Evolutionary conservation across 768 basidiomycete species (phyloP).

Genomic region (Russula vinacea): DNA sequence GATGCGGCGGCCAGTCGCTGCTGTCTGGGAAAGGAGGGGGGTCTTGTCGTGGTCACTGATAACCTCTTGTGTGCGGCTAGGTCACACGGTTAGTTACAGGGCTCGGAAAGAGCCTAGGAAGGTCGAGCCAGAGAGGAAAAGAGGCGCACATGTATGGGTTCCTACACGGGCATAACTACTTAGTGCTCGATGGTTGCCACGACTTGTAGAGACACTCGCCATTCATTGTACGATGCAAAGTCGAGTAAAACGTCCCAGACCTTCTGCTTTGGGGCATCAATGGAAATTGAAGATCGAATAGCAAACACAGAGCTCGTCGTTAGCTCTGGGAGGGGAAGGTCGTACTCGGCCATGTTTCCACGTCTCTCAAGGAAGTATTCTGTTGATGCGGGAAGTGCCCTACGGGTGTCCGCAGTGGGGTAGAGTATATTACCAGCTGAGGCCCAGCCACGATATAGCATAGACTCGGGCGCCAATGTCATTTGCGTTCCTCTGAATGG

Average conservation of each 20-base stretch:
- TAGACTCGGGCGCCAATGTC: not conserved
- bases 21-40: not conserved
- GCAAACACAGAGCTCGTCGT: conserved; percentile 8
- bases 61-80: conserved; percentile 13
- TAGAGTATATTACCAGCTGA: not conserved
- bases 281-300: conserved; percentile 16
- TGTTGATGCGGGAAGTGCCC: not conserved
- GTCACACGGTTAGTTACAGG: not conserved
- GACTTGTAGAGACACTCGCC: conserved; percentile 1
- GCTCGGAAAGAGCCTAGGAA: too few species aligned
- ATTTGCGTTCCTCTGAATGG: not conserved
- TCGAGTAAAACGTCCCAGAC: conserved; percentile 20
- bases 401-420: not conserved
- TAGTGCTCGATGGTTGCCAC: not conserved
- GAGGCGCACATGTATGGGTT: conserved; percentile 15
- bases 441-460: not conserved
- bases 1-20: conserved; percentile 7
- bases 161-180: not conserved
- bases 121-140: not conserved
- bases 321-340: not conserved
- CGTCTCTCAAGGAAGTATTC: not conserved
- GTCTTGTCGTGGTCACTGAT: conserved; percentile 11
- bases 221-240: conserved; percentile 20
- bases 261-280: conserved; percentile 14
- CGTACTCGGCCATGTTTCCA: not conserved